phyloP scores from a whole-genome alignment of 768 basidiomycete genomes.

The Ramaria sp. region DNA sequence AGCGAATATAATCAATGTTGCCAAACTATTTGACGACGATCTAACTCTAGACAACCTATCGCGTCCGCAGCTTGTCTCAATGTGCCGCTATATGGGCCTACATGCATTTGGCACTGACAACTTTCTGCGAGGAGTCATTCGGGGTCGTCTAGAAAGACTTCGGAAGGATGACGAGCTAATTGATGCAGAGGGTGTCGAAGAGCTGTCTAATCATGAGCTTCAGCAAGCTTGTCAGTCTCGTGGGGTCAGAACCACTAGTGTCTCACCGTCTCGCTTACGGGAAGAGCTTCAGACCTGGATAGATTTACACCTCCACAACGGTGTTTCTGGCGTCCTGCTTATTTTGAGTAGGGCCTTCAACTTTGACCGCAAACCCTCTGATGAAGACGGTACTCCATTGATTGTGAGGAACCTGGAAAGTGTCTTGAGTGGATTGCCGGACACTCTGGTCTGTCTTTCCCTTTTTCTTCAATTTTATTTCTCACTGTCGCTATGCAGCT shows the following conservation, averaged over 20 bases:
- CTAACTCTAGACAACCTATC: conserved; percentile 96
- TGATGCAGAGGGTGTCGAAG: conserved; percentile 78
- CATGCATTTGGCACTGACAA: conserved; percentile 99
- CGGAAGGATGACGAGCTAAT: conserved; percentile 93
- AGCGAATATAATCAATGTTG: conserved; percentile 84
- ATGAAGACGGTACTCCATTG: conserved; percentile 73
- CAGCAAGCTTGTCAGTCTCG: conserved; percentile 90
- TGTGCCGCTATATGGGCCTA: conserved; percentile 96
- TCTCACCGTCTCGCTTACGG: conserved; percentile 78
- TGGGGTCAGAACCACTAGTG: conserved; percentile 80
- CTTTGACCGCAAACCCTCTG: conserved; percentile 68
- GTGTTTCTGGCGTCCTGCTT: conserved; percentile 88
- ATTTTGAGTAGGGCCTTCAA: conserved; percentile 92
- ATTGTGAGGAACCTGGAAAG: conserved; percentile 77
- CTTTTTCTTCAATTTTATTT: neutral
- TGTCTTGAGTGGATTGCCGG: conserved; percentile 86
- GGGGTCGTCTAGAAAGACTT: conserved; percentile 69
- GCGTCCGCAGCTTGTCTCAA: conserved; percentile 94
- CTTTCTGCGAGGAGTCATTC: conserved; percentile 88
- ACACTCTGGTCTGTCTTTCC: conserved; percentile 65
- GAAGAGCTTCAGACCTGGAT: conserved; percentile 94
- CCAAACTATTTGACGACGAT: conserved; percentile 95
- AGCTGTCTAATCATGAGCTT: conserved; percentile 83
- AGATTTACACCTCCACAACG: conserved; percentile 75
- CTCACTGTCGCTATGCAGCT: conserved; percentile 39